Conservation (phyloP, 352 stramenopile genomes). For the Sclerospora graminicola region DNA sequence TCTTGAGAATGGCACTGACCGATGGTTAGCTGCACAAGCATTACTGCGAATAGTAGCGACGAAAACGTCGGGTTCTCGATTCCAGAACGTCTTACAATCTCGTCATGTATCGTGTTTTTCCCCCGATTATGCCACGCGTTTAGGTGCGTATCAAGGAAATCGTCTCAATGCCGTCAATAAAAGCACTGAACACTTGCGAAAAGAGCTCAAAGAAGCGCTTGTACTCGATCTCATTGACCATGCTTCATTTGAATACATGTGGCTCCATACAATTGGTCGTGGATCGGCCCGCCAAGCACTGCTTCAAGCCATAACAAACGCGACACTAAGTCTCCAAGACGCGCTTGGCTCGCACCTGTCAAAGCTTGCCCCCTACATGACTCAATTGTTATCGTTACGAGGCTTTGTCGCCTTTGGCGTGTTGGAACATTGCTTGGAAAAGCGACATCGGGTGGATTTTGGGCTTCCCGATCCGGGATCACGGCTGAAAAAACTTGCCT, state of each 20-base stretch:
- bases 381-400: conserved; percentile 49
- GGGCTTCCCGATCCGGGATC: conserved; percentile 33
- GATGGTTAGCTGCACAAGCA: too few relatives aligned
- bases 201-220: not conserved
- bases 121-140: too few relatives aligned
- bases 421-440: too few relatives aligned
- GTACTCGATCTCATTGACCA: not conserved
- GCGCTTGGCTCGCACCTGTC: conserved; percentile 7
- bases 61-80: too few relatives aligned
- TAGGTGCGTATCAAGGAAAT: conserved; percentile 56
- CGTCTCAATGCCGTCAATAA: conserved; percentile 85
- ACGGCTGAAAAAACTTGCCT: conserved; percentile 66
- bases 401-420: conserved; percentile 77
- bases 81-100: too few relatives aligned
- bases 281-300: conserved; percentile 6
- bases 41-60: too few relatives aligned
- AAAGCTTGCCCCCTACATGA: conserved; percentile 16
- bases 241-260: not conserved
- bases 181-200: not conserved
- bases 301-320: conserved; percentile 24
- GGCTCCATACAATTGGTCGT: not conserved
- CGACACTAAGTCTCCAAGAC: conserved; percentile 13
- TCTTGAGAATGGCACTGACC: too few relatives aligned
- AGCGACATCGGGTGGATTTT: conserved; percentile 77
- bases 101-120: too few relatives aligned